Percentiles rank a stretch among this genome's conserved stretches.
Conservation (phyloP, 1,284 basidiomycete genomes). For the Cryptococcus sp. region DNA sequence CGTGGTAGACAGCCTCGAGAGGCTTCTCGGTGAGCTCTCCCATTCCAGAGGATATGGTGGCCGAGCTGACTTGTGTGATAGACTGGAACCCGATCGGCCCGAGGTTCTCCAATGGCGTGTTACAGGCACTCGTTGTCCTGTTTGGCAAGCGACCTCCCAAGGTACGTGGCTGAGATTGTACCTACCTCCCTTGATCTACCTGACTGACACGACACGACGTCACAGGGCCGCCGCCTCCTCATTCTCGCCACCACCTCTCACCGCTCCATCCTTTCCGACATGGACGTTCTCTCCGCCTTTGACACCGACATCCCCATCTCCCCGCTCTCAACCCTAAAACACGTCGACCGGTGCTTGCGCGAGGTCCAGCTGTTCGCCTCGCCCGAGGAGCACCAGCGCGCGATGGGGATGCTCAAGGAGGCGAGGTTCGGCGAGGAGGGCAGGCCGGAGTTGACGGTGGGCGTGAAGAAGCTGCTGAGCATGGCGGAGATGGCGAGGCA, state of each 20-base stretch:
- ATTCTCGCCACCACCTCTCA: conserved; percentile 91
- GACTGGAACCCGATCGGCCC: conserved; percentile 99
- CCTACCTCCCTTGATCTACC: background rate
- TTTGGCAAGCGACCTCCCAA: conserved; percentile 89
- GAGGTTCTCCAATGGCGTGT: conserved; percentile 88
- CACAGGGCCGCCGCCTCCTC: conserved; percentile 80
- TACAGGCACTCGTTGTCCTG: conserved; percentile 88
- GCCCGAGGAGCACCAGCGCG: conserved; percentile 59
- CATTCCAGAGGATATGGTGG: no score
- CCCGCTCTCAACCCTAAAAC: conserved; percentile 68
- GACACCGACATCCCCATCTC: conserved; percentile 85
- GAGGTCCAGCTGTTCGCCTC: conserved; percentile 75
- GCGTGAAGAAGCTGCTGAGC: conserved; percentile 90
- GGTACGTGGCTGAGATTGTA: conserved; percentile 53
- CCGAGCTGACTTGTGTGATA: conserved; percentile 40
- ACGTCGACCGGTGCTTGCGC: conserved; percentile 74
- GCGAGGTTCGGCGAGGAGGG: conserved; percentile 67
- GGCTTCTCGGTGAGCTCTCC: conserved; percentile 66
- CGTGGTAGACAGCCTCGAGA: conserved; percentile 92
- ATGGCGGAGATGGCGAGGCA: conserved; percentile 96
- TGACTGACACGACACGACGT: background rate
- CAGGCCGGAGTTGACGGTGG: conserved; percentile 63
- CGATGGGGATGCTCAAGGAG: conserved; percentile 66
- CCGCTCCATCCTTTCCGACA: conserved; percentile 79
- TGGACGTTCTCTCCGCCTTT: conserved; percentile 84